Evolutionary conservation across 306 rosid genomes (phyloP), one percentile per base, ranked within the genome.

Genomic region (Lathyrus sativus): DNA sequence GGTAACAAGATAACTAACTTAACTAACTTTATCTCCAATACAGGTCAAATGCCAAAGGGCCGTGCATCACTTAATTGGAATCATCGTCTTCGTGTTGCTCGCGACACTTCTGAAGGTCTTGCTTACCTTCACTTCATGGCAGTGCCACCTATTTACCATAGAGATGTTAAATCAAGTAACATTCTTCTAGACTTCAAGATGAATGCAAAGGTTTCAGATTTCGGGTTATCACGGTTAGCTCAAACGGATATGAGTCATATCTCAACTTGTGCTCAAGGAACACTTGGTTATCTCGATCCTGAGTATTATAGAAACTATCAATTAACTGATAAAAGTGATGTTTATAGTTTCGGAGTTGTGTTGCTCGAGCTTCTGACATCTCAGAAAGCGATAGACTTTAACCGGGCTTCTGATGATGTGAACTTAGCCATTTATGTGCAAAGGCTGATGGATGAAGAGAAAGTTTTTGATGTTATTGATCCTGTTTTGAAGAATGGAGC

Each of bases 241-340:
- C 85, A 90, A n/a, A 82, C 90, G 0, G 96, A 90, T 67, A 53
- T 88, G 83, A 90, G 95, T 39, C 96, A 90, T 54, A 72, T 90
- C 56, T 86, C 96, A 1, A 88, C 95, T 0, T 88, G 95, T 68
- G 96, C 95, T 48, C 96, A 90, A 46, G 95, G 95, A 3, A 88
- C 95, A 14, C 89, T 90, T 0, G 97, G 92, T 3, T 86, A 90
- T 2, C 80, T 90, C 13, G 92, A 88, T 31, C 97, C 95, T 0
- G 91, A 90, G 13, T 88, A 86, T 64, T 90, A 84, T 11, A 80
- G 92, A 35, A 90, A 84, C 60, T 88, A 86, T 18, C 97, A 84
- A 0, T 12, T 86, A 70, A 86, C 92, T 0, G 92, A 90, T 64
- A 90, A 90, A 56, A 90, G 92, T 11, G 92, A 88, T 18, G 92